Base-by-base conservation (phyloP, 2,329 filamentous ascomycete genomes). In the Aspergillus pseudoterreus region DNA sequence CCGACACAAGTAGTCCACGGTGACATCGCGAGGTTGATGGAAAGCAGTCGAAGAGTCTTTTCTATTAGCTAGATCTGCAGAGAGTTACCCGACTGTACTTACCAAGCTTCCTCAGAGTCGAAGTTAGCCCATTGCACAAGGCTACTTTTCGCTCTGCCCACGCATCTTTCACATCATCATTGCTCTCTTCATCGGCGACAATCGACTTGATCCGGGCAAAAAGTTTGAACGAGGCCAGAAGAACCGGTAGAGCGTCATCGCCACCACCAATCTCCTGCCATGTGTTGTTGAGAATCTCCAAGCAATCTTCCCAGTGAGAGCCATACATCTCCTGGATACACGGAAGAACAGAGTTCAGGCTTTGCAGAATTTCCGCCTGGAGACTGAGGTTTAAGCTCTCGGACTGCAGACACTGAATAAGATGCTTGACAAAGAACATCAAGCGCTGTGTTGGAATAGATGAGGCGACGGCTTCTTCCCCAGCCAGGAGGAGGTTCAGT, bases 301-400 rank as follows among this genome's bases (percentile, higher is more conserved):
- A 71, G 0, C 80, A 71, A 44, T 81, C 81, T 46, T 85, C 81
- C 94, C 94, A 99, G 64, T 96, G 89, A 0, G 88, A 83, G 0
- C 92, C 94, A 62, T 96, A 96, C 1, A 96, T 84, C 43, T 91
- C 87, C 52, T 83, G 82, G 60, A 96, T 86, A 38, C 81, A 81
- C 2, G 89, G 88, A 0, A 96, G 70, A 3, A 96, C 73, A 3
- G 76, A 71, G 2, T 70, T 66, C 45, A 86, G 61, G 5, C 73
- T 67, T 53, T 71, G 72, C 39, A 75, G 57, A 1, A 71, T 67
- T 55, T 77, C 73, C 1, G 73, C 64, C 51, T 62, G 66, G 38
- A 73, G 47, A 8, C 58, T 62, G 11, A 64, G 50, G 27, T 57
- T 57, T 68, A 81, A 73, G 48, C 90, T 63, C 54, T 76, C 77